phyloP scores from a whole-genome alignment of 148 eudicot species.

The Nepenthes mirabilis region DNA sequence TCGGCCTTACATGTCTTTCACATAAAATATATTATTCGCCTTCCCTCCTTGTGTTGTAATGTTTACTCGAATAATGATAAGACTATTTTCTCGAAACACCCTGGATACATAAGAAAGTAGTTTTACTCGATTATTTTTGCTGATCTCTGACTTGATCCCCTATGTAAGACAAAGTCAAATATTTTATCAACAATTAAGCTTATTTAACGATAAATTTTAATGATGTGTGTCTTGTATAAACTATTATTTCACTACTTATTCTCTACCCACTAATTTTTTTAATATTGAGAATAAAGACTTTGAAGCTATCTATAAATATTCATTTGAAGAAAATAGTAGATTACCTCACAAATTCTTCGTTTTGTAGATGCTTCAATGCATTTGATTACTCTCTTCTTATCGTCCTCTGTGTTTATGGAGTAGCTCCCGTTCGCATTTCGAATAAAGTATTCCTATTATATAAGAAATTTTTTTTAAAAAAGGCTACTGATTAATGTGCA shows the following conservation, averaged over 20 bases:
- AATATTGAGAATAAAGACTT: too few species aligned
- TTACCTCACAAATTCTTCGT: slow-evolving; percentile 51
- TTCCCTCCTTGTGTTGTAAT: slow-evolving; percentile 46
- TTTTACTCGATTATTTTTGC: slow-evolving; percentile 36
- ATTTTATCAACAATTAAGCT: too few species aligned
- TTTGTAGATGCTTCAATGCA: slow-evolving; percentile 56
- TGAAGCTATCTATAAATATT: too few species aligned
- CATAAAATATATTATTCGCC: slow-evolving; percentile 43
- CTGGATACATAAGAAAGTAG: neutral
- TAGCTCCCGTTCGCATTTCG: slow-evolving; percentile 35
- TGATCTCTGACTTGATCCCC: slow-evolving; percentile 33
- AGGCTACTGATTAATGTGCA: neutral
- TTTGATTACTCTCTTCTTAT: slow-evolving; percentile 42
- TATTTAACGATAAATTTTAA: too few species aligned
- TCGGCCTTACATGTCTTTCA: slow-evolving; percentile 43
- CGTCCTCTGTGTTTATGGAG: slow-evolving; percentile 34
- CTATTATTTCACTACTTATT: too few species aligned
- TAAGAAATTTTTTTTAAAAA: neutral
- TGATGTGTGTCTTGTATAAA: too few species aligned
- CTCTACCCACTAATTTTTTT: too few species aligned
- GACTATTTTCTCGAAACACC: too few species aligned
- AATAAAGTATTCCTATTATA: slow-evolving; percentile 42
- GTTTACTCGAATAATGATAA: slow-evolving; percentile 34
- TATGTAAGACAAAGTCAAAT: slow-evolving; percentile 1
- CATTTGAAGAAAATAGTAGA: neutral